phyloP scores from a whole-genome alignment of 1,284 basidiomycete genomes.

The Puccinia polysora region DNA sequence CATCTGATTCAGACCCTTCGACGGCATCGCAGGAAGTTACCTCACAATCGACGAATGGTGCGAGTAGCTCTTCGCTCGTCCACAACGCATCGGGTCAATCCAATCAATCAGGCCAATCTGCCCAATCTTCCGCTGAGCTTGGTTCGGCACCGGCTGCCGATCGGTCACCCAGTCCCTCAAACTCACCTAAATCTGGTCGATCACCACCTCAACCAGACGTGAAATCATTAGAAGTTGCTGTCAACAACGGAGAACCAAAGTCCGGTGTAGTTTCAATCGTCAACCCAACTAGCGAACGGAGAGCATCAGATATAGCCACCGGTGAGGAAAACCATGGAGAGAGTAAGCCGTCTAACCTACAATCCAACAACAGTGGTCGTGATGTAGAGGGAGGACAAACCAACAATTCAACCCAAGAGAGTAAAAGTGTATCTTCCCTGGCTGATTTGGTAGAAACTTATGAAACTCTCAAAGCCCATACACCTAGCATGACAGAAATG shows the following conservation, averaged over 20 bases:
- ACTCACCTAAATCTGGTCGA: slow-evolving; percentile 27
- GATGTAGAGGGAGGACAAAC: slow-evolving; percentile 3
- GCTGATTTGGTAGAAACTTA: slow-evolving; percentile 92
- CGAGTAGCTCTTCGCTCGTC: slow-evolving; percentile 30
- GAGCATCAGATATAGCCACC: neutral
- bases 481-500: slow-evolving; percentile 62
- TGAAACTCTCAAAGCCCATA: slow-evolving; percentile 78
- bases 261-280: neutral
- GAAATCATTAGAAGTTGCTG: neutral
- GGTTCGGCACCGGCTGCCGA: slow-evolving; percentile 3
- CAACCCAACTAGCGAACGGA: neutral
- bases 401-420: neutral
- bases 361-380: slow-evolving; percentile 12
- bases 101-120: slow-evolving; percentile 21
- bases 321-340: slow-evolving; percentile 19
- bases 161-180: slow-evolving; percentile 38
- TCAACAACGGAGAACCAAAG: slow-evolving; percentile 12
- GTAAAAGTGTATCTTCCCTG: slow-evolving; percentile 65
- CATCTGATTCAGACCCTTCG: slow-evolving; percentile 25
- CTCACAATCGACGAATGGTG: slow-evolving; percentile 23
- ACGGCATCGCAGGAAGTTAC: slow-evolving; percentile 7
- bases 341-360: neutral
- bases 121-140: slow-evolving; percentile 15
- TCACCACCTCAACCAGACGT: slow-evolving; percentile 26
- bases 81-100: slow-evolving; percentile 38